These are phyloP conservation scores for Tulasnella sp. DNA, from an alignment of 768 basidiomycete genomes.

Conservation along the genomic window DNA sequence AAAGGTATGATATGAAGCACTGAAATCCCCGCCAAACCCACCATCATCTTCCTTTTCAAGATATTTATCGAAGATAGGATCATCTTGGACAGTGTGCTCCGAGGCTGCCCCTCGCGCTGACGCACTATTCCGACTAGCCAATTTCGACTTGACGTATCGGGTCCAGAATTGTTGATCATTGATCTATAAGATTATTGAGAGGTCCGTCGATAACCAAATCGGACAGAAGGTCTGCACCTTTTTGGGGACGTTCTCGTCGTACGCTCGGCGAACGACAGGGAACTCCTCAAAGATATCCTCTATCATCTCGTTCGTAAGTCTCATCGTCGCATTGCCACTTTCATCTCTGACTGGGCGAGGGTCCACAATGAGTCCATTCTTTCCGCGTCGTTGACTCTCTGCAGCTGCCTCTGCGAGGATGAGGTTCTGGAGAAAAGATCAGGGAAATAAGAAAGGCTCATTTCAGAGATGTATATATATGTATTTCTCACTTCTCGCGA, in stretches of 20 bases:
- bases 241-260: slow-evolving; percentile 82
- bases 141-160: slow-evolving; percentile 89
- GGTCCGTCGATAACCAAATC: background rate
- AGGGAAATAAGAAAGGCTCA: background rate
- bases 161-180: slow-evolving; percentile 92
- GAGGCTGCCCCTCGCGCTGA: slow-evolving; percentile 73
- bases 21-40: slow-evolving; percentile 32
- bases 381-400: slow-evolving; percentile 68
- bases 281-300: slow-evolving; percentile 98
- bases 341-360: slow-evolving; percentile 78
- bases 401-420: slow-evolving; percentile 64
- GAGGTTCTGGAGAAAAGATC: slow-evolving; percentile 44
- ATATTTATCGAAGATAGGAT: slow-evolving; percentile 91
- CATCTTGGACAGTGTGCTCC: slow-evolving; percentile 53
- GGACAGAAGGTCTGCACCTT: slow-evolving; percentile 41
- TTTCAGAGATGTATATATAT: background rate
- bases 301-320: slow-evolving; percentile 82
- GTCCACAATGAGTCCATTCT: slow-evolving; percentile 75
- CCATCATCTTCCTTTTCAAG: slow-evolving; percentile 94
- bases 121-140: slow-evolving; percentile 91
- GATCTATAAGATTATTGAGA: slow-evolving; percentile 39
- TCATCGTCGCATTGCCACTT: slow-evolving; percentile 77
- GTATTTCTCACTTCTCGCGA: slow-evolving; percentile 74
- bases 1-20: background rate
- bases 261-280: slow-evolving; percentile 86